A percentile compares a stretch with the other conserved stretches of the same genome.
These are phyloP conservation scores for Fusarium hainanense DNA, from an alignment of 2,329 filamentous ascomycete species.

Conservation along the genomic window DNA sequence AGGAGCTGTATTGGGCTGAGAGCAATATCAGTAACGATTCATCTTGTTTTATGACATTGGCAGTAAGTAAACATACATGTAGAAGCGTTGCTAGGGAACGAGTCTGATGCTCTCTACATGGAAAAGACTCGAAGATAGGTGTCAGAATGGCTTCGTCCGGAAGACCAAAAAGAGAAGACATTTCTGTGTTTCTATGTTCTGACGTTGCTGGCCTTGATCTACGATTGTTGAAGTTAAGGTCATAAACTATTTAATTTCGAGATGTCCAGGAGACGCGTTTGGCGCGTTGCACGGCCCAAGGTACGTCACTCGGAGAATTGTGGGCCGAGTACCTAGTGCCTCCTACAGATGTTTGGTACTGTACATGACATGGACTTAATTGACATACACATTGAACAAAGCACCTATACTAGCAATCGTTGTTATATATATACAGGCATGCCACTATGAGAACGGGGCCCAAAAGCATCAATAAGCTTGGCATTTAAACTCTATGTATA, in stretches of 20 bases:
- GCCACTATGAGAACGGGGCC: not conserved
- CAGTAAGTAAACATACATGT: slow-evolving; percentile 53
- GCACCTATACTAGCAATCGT: not conserved
- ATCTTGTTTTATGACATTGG: not conserved
- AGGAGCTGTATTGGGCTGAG: slow-evolving; percentile 72
- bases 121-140: slow-evolving; percentile 61
- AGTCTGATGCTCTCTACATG: slow-evolving; percentile 69
- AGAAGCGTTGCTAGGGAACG: slow-evolving; percentile 67
- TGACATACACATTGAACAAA: not conserved
- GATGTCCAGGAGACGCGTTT: slow-evolving; percentile 45
- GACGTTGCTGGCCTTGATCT: not conserved
- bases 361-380: not conserved
- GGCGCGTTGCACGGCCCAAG: slow-evolving; percentile 39
- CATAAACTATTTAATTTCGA: slow-evolving; percentile 9
- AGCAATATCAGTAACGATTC: not conserved
- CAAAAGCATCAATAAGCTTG: not conserved
- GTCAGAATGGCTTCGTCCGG: slow-evolving; percentile 64
- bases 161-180: slow-evolving; percentile 60
- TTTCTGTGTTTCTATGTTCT: slow-evolving; percentile 25
- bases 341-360: not conserved
- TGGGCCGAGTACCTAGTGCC: slow-evolving; percentile 32
- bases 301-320: slow-evolving; percentile 46
- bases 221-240: slow-evolving; percentile 19
- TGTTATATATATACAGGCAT: not conserved
- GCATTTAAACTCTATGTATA: not conserved